Base-by-base conservation (phyloP, 352 stramenopile species). In the Phytopythium sindhum region DNA sequence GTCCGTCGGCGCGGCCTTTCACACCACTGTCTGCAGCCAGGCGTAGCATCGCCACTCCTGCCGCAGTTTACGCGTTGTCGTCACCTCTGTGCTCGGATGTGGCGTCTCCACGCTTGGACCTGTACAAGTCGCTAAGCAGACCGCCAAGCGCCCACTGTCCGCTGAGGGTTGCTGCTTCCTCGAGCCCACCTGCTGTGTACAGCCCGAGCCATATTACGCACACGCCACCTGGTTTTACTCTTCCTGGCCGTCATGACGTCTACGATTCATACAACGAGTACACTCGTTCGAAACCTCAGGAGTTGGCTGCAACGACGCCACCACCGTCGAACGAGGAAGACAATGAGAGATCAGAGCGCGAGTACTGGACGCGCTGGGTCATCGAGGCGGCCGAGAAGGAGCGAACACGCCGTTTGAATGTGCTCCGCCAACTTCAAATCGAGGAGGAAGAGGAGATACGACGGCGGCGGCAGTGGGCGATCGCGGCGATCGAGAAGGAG, bases 311-410 rank as follows among this genome's bases (percentile, higher is more conserved):
- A 12, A 9, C 17, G 12, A 23, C n/a, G 8, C 28, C 3, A 6
- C 10, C 33, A 9, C 17, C 33, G 1, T 41, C 54, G 11, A 17
- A 6, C 14, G 54, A 60, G n/a, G 54, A 60, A n/a, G 54, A 60
- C 5, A 35, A 29, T 7, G 54, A 60, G 35, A 33, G 54, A 7
- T 63, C 63, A 0, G 84, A 92, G 63, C 81, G 84, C 9, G 74
- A 78, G 5, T 95, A 90, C 64, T 95, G 86, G 86, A 92, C 84
- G 8, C 67, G 85, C 45, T 95, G 77, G 77, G 86, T 89, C 39
- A 93, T 95, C 53, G 79, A 90, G 42, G 86, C 83, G 0, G 86
- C 86, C 1, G 86, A 95, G 54, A 88, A 93, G 47, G 86, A 95
- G 58, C 77, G 86, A 44, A 58, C 81, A 33, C 68, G 86, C n/a